These are phyloP conservation scores for Helianthus tuberosus DNA, from an alignment of 129 eudicot genomes.

Conservation along the genomic window DNA sequence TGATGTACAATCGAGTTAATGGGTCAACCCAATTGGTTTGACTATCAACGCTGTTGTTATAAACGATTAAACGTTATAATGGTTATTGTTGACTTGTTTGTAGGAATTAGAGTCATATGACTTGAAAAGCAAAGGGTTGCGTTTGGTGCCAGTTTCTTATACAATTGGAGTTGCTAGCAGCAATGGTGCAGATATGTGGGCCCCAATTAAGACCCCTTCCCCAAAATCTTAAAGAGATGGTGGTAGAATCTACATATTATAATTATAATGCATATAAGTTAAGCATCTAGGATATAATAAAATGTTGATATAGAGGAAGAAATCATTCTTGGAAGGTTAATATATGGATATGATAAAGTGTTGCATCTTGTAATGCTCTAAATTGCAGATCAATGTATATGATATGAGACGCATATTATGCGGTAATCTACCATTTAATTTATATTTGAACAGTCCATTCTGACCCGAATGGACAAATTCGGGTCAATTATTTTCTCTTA, in stretches of 20 bases:
- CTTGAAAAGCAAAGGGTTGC: conserved; percentile 76
- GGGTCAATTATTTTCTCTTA: too few relatives aligned
- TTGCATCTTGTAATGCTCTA: background rate
- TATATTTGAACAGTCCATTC: too few relatives aligned
- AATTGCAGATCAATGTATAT: too few relatives aligned
- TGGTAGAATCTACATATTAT: too few relatives aligned
- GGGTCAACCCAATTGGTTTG: background rate
- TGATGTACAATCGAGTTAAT: background rate
- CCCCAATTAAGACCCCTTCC: conserved; percentile 77
- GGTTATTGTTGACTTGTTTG: too few relatives aligned
- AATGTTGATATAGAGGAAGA: background rate
- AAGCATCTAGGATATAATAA: conserved; percentile 23
- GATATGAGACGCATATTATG: background rate
- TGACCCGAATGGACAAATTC: too few relatives aligned
- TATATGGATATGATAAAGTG: conserved; percentile 4
- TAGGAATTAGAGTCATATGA: conserved; percentile 52
- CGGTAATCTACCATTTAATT: background rate
- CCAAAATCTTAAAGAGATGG: conserved; percentile 31
- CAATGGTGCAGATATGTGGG: conserved; percentile 98
- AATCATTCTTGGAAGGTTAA: conserved; percentile 15
- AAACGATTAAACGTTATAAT: too few relatives aligned
- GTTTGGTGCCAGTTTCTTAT: conserved; percentile 66
- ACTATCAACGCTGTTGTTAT: too few relatives aligned
- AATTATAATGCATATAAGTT: background rate
- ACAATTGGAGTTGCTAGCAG: conserved; percentile 69